Evolutionary conservation across 495 filamentous ascomycete genomes (phyloP), one percentile per base, ranked within the genome.

Genomic region (Talaromyces proteolyticus): DNA sequence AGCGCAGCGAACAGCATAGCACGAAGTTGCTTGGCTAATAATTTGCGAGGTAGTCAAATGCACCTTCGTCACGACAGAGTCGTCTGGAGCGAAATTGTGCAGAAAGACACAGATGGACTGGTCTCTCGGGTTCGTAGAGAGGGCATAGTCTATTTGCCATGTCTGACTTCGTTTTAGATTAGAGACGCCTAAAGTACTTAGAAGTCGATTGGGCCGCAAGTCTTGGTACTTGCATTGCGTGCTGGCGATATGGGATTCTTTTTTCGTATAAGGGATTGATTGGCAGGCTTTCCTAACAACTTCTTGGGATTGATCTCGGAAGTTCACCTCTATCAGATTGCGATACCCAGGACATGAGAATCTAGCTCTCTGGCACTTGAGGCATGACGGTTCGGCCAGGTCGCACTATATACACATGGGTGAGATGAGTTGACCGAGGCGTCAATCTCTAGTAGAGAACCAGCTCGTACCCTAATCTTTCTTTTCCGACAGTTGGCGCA

Each of bases 401-500:
- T 34, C 29, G 29, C 29, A 34, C 29, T 34, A 14, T 34, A 34
- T 34, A 34, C 29, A 34, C n/a, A 4, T 20, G 42, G 38, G 17
- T 8, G 21, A 25, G 16, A 22, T 22, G 44, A 19, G 36, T 43
- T 18, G 20, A 37, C 45, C 6, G n/a, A 26, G 37, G 29, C 23
- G 24, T 14, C 17, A 37, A 41, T 16, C 11, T 42, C 18, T 41
- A 25, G 17, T 18, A 7, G 24, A 22, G 29, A 24, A 25, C 12
- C 17, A 48, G 19, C 34, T 25, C 53, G 34, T 21, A 69, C 66
- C 44, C 73, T 72, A 46, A 76, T 86, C 61, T 86, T 77, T 54
- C 83, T 75, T 17, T 76, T 78, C 62, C 84, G 72, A 59, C 85
- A 89, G 69, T 84, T 81, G 63, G 82, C 82, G 60, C 85, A 89